A percentile compares a stretch with the other conserved stretches of the same genome.
Evolutionary conservation across 2,329 filamentous ascomycete genomes (phyloP).

Genomic region (Pyricularia grisea): DNA sequence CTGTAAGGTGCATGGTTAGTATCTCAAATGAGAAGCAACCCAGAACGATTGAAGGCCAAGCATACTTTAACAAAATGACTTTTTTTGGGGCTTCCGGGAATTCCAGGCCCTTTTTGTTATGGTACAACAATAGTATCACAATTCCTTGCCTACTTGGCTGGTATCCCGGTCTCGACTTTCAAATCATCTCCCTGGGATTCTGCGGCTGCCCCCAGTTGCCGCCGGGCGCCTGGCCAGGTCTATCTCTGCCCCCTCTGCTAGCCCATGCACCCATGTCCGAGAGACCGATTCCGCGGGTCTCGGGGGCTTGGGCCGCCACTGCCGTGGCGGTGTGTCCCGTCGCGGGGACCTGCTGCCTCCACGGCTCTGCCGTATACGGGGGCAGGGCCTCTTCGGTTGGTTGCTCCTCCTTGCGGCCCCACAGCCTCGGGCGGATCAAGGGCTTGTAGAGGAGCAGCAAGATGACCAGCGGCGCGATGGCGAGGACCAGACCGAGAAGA

Average conservation of each 20-base stretch:
- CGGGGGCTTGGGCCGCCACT: background rate
- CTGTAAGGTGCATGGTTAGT: too few species aligned
- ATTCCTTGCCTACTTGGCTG: too few species aligned
- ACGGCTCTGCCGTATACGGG: constrained; percentile 8
- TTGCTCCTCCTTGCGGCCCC: constrained; percentile 7
- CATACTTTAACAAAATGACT: too few species aligned
- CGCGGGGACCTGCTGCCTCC: constrained; percentile 8
- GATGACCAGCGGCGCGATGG: constrained; percentile 29
- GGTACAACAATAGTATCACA: background rate
- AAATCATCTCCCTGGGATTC: constrained; percentile 3
- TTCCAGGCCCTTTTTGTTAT: background rate
- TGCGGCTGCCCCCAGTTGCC: background rate
- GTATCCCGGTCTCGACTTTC: background rate
- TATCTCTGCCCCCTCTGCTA: background rate
- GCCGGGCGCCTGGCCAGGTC: background rate
- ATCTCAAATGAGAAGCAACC: too few species aligned
- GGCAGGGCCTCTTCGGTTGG: constrained; percentile 1
- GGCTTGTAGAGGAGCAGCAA: constrained; percentile 25
- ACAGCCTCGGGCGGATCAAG: constrained; percentile 19
- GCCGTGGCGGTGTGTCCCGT: background rate
- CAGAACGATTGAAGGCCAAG: too few species aligned
- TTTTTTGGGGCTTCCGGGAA: background rate
- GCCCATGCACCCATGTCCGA: constrained; percentile 1
- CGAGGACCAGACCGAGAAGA: constrained; percentile 36
- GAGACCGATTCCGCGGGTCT: background rate